Evolutionary conservation across 805 yeast genomes (phyloP).

Genomic region (Scheffersomyces ergatensis): DNA sequence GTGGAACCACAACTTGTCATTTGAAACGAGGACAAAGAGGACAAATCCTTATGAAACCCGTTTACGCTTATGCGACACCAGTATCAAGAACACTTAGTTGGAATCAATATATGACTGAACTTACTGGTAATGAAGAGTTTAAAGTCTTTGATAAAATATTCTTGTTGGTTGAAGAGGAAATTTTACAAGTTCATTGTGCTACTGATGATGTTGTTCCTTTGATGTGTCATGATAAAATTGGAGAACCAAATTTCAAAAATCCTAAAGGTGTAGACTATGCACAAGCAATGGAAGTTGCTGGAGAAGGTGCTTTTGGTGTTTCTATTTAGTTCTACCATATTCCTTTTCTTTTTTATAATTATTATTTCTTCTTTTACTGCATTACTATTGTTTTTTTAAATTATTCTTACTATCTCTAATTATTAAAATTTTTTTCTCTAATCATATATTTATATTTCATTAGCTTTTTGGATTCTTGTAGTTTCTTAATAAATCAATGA

Average conservation of each 20-base stretch:
- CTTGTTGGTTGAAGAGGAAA: constrained; percentile 9
- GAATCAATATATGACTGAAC: constrained; percentile 7
- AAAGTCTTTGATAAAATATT: constrained; percentile 5
- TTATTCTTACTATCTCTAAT: too few relatives aligned
- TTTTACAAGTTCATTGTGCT: constrained; percentile 16
- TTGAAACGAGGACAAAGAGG: constrained; percentile 15
- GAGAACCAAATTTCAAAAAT: constrained; percentile 16
- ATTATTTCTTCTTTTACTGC: too few relatives aligned
- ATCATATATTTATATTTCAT: too few relatives aligned
- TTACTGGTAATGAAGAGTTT: constrained; percentile 9
- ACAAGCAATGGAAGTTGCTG: neutral
- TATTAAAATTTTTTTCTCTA: too few relatives aligned
- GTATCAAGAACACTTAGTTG: constrained; percentile 10
- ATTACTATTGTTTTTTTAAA: too few relatives aligned
- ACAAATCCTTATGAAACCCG: constrained; percentile 18
- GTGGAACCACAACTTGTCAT: constrained; percentile 12
- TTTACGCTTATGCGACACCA: constrained; percentile 8
- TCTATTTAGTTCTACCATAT: too few relatives aligned
- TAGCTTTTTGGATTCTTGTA: too few relatives aligned
- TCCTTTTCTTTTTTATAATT: too few relatives aligned
- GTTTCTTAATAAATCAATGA: too few relatives aligned
- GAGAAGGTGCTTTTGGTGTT: too few relatives aligned
- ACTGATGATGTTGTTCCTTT: constrained; percentile 19
- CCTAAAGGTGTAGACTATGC: constrained; percentile 16
- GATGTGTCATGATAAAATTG: constrained; percentile 18